Evolutionary conservation across 225 moss, liverwort and hornwort species (phyloP), one percentile per base, ranked within the genome.

Genomic region (Neckera pumila): DNA sequence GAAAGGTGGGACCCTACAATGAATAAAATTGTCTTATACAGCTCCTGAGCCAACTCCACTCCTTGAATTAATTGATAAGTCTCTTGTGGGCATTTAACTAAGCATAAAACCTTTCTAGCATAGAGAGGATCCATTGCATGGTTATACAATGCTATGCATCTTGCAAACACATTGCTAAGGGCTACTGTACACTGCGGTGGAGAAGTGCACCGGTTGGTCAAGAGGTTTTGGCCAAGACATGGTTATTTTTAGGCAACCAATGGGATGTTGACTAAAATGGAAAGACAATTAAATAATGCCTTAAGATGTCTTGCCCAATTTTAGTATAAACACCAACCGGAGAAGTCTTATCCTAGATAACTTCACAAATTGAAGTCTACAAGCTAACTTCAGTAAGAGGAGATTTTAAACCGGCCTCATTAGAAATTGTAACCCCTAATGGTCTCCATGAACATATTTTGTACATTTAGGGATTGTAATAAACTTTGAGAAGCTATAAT

Each of bases 301-400:
- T 6, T 18, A 11, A n/a, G 3, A 20, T n/a, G 4, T 66, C 11
- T 11, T n/a, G n/a, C 19, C 6, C 1, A 1, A 6, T 66, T 62
- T 14, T 30, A 30, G 15, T 62, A 2, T 30, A 62, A 62, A 30
- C 15, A 66, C 21, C 11, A 11, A 36, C 3, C 1, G 1, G 28
- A 66, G 3, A 36, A 36, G 34, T 65, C 36, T 18, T 36, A 7
- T 47, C 2, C 5, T 2, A 0, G 11, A 3, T 19, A 36, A 65
- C 66, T 66, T 66, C 5, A 36, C 21, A 36, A 36, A 66, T 36
- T 66, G 21, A 36, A 36, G 21, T 21, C 21, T 1, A n/a, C 11
- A 0, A 2, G 11, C 3, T 4, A 17, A 17, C 20, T 66, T n/a
- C 1, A 36, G 0, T 11, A n/a, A 66, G 5, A 66, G 2, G 14